Base-by-base conservation (phyloP, 1,139 yeast species). In the Pichia sp. region DNA sequence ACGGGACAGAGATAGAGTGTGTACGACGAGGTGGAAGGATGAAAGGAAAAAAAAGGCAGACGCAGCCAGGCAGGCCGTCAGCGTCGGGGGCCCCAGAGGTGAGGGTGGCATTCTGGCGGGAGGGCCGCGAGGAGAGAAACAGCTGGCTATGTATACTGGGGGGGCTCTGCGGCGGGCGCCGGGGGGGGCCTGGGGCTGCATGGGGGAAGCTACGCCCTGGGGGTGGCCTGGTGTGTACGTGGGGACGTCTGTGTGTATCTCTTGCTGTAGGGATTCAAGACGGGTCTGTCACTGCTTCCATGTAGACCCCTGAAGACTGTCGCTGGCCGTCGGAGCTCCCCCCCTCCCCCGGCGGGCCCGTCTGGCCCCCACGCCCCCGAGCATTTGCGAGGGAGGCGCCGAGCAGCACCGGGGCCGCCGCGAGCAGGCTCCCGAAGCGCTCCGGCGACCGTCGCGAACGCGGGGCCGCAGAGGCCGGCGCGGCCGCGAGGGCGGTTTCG, bases 241-340 rank as follows among this genome's bases (percentile, higher is more conserved):
- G 28, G 6, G 8, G 28, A 25, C 28, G 28, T 25, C 8, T 25
- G 28, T 25, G 28, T 25, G 28, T n/a, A n/a, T n/a, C n/a, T n/a
- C n/a, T n/a, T n/a, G n/a, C n/a, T n/a, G n/a, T n/a, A n/a, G n/a
- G n/a, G n/a, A n/a, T n/a, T n/a, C n/a, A n/a, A n/a, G n/a, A n/a
- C n/a, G n/a, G n/a, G n/a, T n/a, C n/a, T n/a, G n/a, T n/a, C n/a
- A n/a, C n/a, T n/a, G n/a, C n/a, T n/a, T n/a, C n/a, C n/a, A n/a
- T n/a, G n/a, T n/a, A n/a, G n/a, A n/a, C n/a, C n/a, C n/a, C n/a
- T n/a, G n/a, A n/a, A n/a, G n/a, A n/a, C n/a, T n/a, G n/a, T n/a
- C n/a, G n/a, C n/a, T 21, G 9, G 41, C 41, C 19, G 43, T 21
- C 44, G 44, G 44, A 16, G 44, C 37, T 18, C 37, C 18, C 37